A percentile compares a stretch with the other conserved stretches of the same genome.
These are phyloP conservation scores for Monascus purpureus DNA, from an alignment of 495 filamentous ascomycete genomes.

Conservation along the genomic window DNA sequence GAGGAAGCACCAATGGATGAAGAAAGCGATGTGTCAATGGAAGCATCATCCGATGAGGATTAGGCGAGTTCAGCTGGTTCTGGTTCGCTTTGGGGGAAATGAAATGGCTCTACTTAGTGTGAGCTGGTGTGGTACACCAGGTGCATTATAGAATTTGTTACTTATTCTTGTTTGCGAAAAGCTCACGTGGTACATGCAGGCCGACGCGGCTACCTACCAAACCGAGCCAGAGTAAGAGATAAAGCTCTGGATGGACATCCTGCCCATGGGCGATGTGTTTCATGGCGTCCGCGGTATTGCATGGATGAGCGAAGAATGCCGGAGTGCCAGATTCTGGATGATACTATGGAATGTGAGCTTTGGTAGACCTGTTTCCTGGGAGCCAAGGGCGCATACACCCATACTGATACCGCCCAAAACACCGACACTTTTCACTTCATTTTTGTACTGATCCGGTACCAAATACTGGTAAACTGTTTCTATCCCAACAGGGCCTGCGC, in stretches of 20 bases:
- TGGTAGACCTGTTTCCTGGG: constrained; percentile 6
- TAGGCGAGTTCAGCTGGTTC: constrained; percentile 7
- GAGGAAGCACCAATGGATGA: constrained; percentile 66
- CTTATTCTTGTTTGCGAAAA: constrained; percentile 15
- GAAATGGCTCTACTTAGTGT: not conserved
- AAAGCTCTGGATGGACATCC: constrained; percentile 43
- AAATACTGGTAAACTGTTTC: constrained; percentile 56
- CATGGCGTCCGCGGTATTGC: constrained; percentile 72
- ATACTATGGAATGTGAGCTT: constrained; percentile 46
- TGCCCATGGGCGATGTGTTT: constrained; percentile 28
- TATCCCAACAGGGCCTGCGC: constrained; percentile 44
- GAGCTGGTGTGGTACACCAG: not conserved
- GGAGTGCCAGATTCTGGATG: constrained; percentile 64
- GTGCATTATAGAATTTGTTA: not conserved
- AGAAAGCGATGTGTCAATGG: constrained; percentile 42
- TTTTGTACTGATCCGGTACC: constrained; percentile 49
- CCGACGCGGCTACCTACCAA: constrained; percentile 60
- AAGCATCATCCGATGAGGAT: constrained; percentile 40
- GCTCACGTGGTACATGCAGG: constrained; percentile 48
- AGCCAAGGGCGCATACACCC: constrained; percentile 42
- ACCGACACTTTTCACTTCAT: constrained; percentile 41
- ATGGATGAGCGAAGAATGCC: constrained; percentile 73
- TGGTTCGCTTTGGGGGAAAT: not conserved
- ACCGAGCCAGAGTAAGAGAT: constrained; percentile 71
- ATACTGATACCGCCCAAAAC: constrained; percentile 64